Evolutionary conservation across 2,329 filamentous ascomycete species (phyloP).

Genomic region (Lasiodiplodia citricola): DNA sequence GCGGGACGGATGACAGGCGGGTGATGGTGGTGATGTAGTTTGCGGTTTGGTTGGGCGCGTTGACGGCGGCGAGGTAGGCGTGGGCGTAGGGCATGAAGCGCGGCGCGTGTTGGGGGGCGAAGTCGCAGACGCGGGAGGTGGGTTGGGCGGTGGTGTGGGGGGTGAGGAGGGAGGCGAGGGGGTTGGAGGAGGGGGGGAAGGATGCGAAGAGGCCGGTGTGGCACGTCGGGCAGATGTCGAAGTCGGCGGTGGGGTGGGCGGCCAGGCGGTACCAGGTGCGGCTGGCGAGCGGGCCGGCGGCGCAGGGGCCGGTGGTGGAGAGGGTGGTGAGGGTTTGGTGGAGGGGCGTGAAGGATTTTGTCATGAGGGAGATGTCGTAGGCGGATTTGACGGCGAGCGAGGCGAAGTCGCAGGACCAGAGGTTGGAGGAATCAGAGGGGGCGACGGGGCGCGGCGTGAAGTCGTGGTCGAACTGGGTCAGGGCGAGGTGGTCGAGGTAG

Average conservation of each 20-base stretch:
- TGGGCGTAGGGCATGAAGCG: neutral
- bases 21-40: neutral
- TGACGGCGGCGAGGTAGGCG: neutral
- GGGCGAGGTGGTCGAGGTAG: conserved; percentile 66
- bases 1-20: neutral
- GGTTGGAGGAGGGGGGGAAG: conserved; percentile 42
- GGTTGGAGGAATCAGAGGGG: conserved; percentile 60
- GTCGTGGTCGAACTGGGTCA: conserved; percentile 64
- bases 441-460: conserved; percentile 56
- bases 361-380: conserved; percentile 52
- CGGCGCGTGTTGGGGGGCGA: neutral
- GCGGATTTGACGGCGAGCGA: conserved; percentile 58
- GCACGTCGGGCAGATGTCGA: conserved; percentile 75
- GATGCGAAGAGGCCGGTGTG: conserved; percentile 64
- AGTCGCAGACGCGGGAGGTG: neutral
- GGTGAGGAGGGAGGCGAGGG: conserved; percentile 57
- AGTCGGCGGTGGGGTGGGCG: conserved; percentile 60
- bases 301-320: conserved; percentile 46
- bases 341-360: neutral
- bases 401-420: conserved; percentile 66
- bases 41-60: neutral
- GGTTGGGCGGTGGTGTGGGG: neutral
- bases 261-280: conserved; percentile 63
- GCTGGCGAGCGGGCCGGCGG: conserved; percentile 65
- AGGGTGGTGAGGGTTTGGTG: conserved; percentile 37